Conservation (phyloP, 768 basidiomycete genomes). For the Boletus subcaerulescens region DNA sequence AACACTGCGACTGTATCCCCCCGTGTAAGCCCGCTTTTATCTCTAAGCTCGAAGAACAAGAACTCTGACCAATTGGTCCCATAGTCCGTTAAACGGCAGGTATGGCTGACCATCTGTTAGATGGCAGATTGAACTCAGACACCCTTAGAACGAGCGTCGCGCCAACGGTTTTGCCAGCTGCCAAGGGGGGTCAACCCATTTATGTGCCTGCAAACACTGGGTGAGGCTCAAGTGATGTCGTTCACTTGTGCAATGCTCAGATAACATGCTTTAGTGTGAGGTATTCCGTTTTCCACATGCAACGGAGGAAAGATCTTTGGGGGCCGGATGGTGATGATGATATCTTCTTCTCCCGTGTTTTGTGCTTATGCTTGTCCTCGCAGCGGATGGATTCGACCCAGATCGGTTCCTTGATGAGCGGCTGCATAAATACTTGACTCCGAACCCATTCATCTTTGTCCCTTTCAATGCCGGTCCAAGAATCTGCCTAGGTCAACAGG, state of each 20-base stretch:
- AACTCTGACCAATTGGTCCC: not conserved
- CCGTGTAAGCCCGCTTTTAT: slow-evolving; percentile 26
- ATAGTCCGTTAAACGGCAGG: slow-evolving; percentile 28
- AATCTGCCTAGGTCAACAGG: slow-evolving; percentile 39
- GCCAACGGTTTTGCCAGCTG: slow-evolving; percentile 24
- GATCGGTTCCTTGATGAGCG: slow-evolving; percentile 66
- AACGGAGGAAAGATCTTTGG: slow-evolving; percentile 62
- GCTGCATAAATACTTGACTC: slow-evolving; percentile 49
- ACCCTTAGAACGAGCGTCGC: slow-evolving; percentile 21
- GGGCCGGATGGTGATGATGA: slow-evolving; percentile 54
- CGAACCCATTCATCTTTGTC: slow-evolving; percentile 51
- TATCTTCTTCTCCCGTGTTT: not conserved
- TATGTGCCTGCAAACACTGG: slow-evolving; percentile 33
- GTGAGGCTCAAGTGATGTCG: slow-evolving; percentile 11
- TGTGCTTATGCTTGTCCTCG: not conserved
- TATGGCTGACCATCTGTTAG: not conserved
- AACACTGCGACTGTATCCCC: slow-evolving; percentile 29
- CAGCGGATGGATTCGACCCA: slow-evolving; percentile 62
- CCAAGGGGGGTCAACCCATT: slow-evolving; percentile 26
- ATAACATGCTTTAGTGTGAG: slow-evolving; percentile 25
- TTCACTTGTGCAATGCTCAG: not conserved
- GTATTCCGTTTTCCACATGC: slow-evolving; percentile 56
- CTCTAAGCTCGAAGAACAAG: not conserved
- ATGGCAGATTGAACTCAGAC: not conserved
- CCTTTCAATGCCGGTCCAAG: slow-evolving; percentile 41